These are phyloP conservation scores for Tripterygium wilfordii DNA, from an alignment of 177 flowering plant genomes.

Conservation along the genomic window DNA sequence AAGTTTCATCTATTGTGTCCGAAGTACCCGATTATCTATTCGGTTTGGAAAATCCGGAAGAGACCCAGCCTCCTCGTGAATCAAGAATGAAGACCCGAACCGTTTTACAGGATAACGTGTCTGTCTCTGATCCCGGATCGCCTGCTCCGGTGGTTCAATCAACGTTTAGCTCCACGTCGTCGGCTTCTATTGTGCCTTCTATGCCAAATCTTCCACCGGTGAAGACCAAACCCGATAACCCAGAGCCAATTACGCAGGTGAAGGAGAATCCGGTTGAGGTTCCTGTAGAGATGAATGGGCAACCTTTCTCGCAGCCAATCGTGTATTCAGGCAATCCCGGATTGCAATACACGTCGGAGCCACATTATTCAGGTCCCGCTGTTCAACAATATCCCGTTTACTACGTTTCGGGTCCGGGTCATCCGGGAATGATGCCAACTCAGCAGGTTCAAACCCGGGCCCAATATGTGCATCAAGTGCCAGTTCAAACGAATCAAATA, in stretches of 20 bases:
- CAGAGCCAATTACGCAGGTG: conserved; percentile 6
- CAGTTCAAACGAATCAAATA: conserved; percentile 21
- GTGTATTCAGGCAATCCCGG: conserved; percentile 26
- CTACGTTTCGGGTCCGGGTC: conserved; percentile 41
- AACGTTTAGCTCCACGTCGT: conserved; percentile 47
- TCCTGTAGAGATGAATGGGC: too few relatives aligned
- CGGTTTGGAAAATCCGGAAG: conserved; percentile 58
- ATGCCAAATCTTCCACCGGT: conserved; percentile 70
- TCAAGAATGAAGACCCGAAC: conserved; percentile 25
- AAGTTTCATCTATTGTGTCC: conserved; percentile 77
- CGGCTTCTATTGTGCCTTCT: conserved; percentile 23
- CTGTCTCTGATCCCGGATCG: conserved; percentile 76
- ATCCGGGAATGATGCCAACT: conserved; percentile 28
- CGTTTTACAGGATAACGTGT: conserved; percentile 28
- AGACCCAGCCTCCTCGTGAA: conserved; percentile 23
- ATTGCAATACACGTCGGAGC: conserved; percentile 45
- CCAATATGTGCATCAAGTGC: conserved; percentile 37
- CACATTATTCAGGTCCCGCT: conserved; percentile 29
- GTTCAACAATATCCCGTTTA: conserved; percentile 55
- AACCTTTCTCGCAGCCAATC: conserved; percentile 15
- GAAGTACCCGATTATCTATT: conserved; percentile 92
- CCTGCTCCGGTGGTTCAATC: conserved; percentile 49
- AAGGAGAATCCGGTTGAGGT: too few relatives aligned
- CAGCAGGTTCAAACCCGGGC: conserved; percentile 39
- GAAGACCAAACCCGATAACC: conserved; percentile 43